phyloP scores from a whole-genome alignment of 192 early-diverging fungal genomes.

The Backusella tuberculispora region DNA sequence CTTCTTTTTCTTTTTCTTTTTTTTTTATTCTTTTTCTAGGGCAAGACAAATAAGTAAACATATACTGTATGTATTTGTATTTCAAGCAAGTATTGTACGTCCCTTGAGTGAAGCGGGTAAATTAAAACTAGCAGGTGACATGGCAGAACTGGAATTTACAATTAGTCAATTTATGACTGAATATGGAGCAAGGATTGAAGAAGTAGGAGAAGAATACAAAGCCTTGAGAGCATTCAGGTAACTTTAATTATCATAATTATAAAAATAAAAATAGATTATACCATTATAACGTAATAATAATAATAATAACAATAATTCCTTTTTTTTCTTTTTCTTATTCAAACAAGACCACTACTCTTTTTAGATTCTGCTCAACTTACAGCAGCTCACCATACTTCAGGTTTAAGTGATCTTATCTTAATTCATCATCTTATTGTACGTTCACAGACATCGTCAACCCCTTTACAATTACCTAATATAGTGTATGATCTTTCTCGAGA shows the following conservation, averaged over 20 bases:
- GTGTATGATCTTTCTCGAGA: conserved; percentile 60
- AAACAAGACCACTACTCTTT: conserved; percentile 62
- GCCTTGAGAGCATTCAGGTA: conserved; percentile 65
- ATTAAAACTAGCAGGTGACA: conserved; percentile 67
- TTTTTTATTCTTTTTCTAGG: conserved; percentile 26
- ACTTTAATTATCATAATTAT: background rate
- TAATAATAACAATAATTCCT: background rate
- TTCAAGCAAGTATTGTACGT: conserved; percentile 65
- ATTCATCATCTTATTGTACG: conserved; percentile 68
- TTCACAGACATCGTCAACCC: conserved; percentile 40
- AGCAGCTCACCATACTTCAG: conserved; percentile 52
- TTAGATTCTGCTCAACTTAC: conserved; percentile 59
- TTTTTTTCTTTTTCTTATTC: too few relatives aligned
- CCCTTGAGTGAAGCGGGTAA: conserved; percentile 66
- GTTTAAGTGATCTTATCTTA: conserved; percentile 52
- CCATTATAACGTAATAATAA: background rate
- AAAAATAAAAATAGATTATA: background rate
- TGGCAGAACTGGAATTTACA: conserved; percentile 75
- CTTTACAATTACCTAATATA: conserved; percentile 56
- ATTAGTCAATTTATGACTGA: conserved; percentile 64
- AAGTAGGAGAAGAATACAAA: conserved; percentile 58
- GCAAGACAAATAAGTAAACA: conserved; percentile 39
- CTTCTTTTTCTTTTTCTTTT: background rate
- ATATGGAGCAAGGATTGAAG: conserved; percentile 61
- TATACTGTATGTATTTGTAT: conserved; percentile 62